Evolutionary conservation across 2,329 filamentous ascomycete genomes (phyloP), one percentile per base, ranked within the genome.

Genomic region (Xylaria sp.): DNA sequence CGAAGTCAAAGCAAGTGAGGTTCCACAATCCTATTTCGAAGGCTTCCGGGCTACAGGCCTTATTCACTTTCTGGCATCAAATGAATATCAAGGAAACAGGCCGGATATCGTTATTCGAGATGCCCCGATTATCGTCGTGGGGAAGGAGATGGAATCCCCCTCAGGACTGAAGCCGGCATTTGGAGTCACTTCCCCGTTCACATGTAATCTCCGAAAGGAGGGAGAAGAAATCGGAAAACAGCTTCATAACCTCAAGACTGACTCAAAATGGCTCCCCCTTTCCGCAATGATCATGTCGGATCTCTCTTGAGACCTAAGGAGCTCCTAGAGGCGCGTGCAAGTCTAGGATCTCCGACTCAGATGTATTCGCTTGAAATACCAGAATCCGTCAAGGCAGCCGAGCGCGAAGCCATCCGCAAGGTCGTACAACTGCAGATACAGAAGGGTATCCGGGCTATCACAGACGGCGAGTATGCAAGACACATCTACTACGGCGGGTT

Each of bases 221-320:
- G 3, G 12, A 48, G 8, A 44, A 23, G 13, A 23, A 54, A 12
- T 41, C 12, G 13, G 8, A 7, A 39, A 48, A n/a, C 28, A 3
- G 13, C 9, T 56, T 59, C 2, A 25, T 2, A 55, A 44, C 8
- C 6, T 18, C 13, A 8, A 20, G 20, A 44, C 12, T 50, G n/a
- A 28, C 18, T 50, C 41, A 58, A 64, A 34, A 78, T 78, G 77
- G 70, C 76, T 5, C 76, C 78, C n/a, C 90, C 89, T 59, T 93
- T 92, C 81, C 87, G 91, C 77, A 90, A 90, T 69, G 91, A 93
- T 81, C 91, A 93, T 73, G 86, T 92, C 70, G 91, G 91, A 59
- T 92, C 90, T 15, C 84, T 93, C 39, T 86, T 93, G 67, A 89
- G 91, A 39, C 90, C 91, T 0, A 80, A 88, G 62, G 81, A 86